Percentiles rank a stretch among this genome's conserved stretches.
Evolutionary conservation across 106 monocot genomes (phyloP).

Genomic region (Dendrobium catenatum): DNA sequence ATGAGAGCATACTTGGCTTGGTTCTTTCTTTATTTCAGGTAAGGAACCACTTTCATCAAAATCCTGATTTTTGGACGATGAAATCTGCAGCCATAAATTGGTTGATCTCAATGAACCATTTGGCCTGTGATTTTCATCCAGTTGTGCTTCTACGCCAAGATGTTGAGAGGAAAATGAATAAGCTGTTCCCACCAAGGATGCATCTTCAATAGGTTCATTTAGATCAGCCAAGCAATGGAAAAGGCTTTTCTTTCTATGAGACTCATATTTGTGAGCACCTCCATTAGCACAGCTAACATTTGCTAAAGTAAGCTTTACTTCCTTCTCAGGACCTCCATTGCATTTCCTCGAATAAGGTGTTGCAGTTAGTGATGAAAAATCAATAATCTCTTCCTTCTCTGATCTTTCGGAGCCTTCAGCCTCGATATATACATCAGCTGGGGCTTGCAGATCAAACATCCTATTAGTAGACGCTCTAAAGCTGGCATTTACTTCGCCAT

Average conservation of each 20-base stretch:
- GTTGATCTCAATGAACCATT: constrained; percentile 6
- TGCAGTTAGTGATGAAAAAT: constrained; percentile 3
- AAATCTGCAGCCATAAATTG: neutral
- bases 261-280: constrained; percentile 5
- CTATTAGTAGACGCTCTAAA: constrained; percentile 1
- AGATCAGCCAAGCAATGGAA: constrained; percentile 15
- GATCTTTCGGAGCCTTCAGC: constrained; percentile 13
- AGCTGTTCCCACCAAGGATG: constrained; percentile 7
- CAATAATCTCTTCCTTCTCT: constrained; percentile 1
- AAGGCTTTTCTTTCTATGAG: neutral
- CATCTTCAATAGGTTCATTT: constrained; percentile 33
- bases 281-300: constrained; percentile 7
- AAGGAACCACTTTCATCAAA: constrained; percentile 17
- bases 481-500: neutral
- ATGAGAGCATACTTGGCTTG: constrained; percentile 10
- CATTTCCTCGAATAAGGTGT: neutral
- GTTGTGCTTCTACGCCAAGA: constrained; percentile 4
- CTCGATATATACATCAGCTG: constrained; percentile 42
- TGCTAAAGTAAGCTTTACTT: constrained; percentile 28
- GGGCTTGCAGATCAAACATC: constrained; percentile 45
- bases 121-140: constrained; percentile 14
- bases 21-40: constrained; percentile 14
- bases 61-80: constrained; percentile 12
- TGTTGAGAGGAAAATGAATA: constrained; percentile 12
- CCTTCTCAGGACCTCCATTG: constrained; percentile 12